Evolutionary conservation across 2,329 filamentous ascomycete genomes (phyloP).

Genomic region (Teratosphaeria nubilosa): DNA sequence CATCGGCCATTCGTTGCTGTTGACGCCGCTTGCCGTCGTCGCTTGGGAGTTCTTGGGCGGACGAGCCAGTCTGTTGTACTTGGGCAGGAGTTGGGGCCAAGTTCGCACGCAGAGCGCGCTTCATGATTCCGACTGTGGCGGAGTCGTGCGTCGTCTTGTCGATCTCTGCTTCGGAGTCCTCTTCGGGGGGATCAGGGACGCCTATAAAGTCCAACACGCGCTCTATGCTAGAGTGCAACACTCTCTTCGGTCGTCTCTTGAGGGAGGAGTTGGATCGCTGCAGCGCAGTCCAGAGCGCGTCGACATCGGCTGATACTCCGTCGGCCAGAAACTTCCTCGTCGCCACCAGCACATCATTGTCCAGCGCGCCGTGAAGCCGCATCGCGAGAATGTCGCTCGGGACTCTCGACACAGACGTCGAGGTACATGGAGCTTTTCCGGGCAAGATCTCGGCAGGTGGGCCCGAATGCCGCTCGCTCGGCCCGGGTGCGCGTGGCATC

Average conservation of each 20-base stretch:
- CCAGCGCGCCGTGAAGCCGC: constrained; percentile 17
- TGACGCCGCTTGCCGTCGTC: constrained; percentile 35
- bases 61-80: background rate
- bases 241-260: constrained; percentile 68
- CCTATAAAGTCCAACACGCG: constrained; percentile 65
- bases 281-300: constrained; percentile 63
- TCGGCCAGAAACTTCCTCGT: constrained; percentile 18
- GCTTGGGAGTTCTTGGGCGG: constrained; percentile 5
- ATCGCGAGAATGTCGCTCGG: too few relatives aligned
- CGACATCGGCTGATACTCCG: constrained; percentile 15
- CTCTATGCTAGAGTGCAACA: constrained; percentile 77
- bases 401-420: too few relatives aligned
- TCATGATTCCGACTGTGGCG: constrained; percentile 45
- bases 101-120: constrained; percentile 40
- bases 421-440: background rate
- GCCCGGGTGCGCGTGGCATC: background rate
- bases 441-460: background rate
- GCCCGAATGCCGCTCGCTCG: background rate
- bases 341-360: constrained; percentile 47
- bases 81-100: constrained; percentile 7
- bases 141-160: constrained; percentile 26
- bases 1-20: constrained; percentile 46
- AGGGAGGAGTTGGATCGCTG: constrained; percentile 79
- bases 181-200: constrained; percentile 46
- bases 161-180: constrained; percentile 44